Base-by-base conservation (phyloP, 768 basidiomycete genomes). In the Pleurotus citrinopileatus region DNA sequence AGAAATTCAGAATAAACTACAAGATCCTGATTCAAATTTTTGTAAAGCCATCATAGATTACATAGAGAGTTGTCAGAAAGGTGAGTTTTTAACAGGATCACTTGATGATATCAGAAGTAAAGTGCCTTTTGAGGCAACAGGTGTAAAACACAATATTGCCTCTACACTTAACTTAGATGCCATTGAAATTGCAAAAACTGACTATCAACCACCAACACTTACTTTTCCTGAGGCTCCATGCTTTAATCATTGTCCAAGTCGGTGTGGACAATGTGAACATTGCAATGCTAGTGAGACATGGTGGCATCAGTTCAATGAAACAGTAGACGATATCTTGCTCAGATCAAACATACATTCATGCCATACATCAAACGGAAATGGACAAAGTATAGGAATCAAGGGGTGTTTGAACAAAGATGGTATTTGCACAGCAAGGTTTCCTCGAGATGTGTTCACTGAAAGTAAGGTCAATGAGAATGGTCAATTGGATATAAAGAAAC, bases 71-170 rank as follows among this genome's bases (percentile, higher is more conserved):
- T 37, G 52, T 4, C 67, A 70, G 46, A 22, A 57, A 27, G 74
- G 70, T 3, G 66, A 72, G 22, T 71, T 73, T 38, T n/a, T 63
- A 7, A 63, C 56, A 8, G 66, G 66, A 0, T 52, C 56, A 1
- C 53, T 61, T 53, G 47, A 54, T 3, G 54, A 65, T 7, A 57
- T 70, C 3, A 10, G 22, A 13, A 52, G 26, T 0, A 55, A 42
- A 9, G 43, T 61, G 2, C 57, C 44, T 6, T 12, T 25, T 15
- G 15, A 23, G 12, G 13, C 44, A 45, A 45, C 38, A 7, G 38
- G 38, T n/a, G 12, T 19, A 17, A 9, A 40, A 13, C 38, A 40
- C 6, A 40, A 34, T 34, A 15, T n/a, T n/a, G n/a, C 15, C 7
- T 34, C 32, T 34, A 34, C 32, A 34, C 15, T 34, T 34, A 7